phyloP scores from a whole-genome alignment of 116 monocot species.

The Papilionanthe hybrid region DNA sequence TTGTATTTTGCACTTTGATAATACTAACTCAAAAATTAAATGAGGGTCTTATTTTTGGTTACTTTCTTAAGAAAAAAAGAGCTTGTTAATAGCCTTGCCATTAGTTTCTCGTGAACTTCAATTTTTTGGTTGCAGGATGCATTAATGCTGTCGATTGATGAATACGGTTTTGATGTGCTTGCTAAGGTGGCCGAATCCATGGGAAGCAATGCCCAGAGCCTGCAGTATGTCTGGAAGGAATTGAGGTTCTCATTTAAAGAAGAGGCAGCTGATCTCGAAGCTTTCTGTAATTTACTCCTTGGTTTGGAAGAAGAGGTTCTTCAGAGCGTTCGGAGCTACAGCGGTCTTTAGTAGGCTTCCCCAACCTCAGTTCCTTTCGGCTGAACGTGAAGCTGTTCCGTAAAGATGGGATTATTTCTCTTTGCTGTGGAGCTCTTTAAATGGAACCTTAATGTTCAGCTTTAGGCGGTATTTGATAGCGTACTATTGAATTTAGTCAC shows the following conservation, averaged over 20 bases:
- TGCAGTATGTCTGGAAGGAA: slow-evolving; percentile 66
- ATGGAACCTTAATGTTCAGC: no score
- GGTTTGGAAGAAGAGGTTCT: slow-evolving; percentile 83
- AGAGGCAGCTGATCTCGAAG: slow-evolving; percentile 53
- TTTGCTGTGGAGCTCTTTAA: no score
- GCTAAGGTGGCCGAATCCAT: slow-evolving; percentile 42
- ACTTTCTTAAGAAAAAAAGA: background rate
- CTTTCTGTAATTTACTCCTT: slow-evolving; percentile 60
- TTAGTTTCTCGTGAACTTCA: background rate
- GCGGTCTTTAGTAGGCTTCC: slow-evolving; percentile 28
- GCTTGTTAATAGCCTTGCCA: background rate
- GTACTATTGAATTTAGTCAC: no score
- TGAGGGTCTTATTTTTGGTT: no score
- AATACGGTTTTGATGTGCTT: slow-evolving; percentile 70
- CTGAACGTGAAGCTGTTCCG: no score
- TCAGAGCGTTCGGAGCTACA: slow-evolving; percentile 61
- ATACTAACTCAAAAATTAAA: no score
- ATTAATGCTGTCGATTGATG: slow-evolving; percentile 61
- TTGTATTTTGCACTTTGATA: no score
- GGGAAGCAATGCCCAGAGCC: background rate
- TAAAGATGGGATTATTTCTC: no score
- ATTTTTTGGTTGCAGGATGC: slow-evolving; percentile 52
- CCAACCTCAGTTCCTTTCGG: no score
- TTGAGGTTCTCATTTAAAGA: slow-evolving; percentile 82
- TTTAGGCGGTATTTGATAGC: no score